These are phyloP conservation scores for Rutstroemia sydowiana DNA, from an alignment of 2,329 filamentous ascomycete genomes.

Conservation along the genomic window DNA sequence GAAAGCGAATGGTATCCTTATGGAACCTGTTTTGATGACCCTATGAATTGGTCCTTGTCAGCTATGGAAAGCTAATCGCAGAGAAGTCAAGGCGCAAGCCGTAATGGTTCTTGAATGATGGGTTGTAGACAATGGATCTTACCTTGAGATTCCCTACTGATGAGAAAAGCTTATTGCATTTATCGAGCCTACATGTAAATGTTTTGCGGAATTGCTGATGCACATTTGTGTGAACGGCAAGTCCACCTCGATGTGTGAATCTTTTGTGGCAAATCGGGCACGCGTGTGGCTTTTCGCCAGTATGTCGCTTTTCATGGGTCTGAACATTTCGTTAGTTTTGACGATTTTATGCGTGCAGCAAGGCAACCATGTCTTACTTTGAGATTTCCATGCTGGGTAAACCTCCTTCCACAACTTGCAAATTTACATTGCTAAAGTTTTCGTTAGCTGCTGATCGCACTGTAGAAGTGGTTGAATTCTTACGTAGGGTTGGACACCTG, in stretches of 20 bases:
- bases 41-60: conserved; percentile 8
- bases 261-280: conserved; percentile 74
- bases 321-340: conserved; percentile 30
- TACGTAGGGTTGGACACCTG: conserved; percentile 84
- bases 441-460: background rate
- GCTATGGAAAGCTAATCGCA: too few relatives aligned
- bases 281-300: conserved; percentile 75
- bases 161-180: conserved; percentile 82
- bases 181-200: conserved; percentile 73
- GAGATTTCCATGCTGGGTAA: conserved; percentile 86
- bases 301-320: conserved; percentile 84
- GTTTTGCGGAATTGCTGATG: conserved; percentile 72
- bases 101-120: too few relatives aligned
- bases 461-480: conserved; percentile 33
- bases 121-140: too few relatives aligned
- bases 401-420: conserved; percentile 66
- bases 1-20: conserved; percentile 57
- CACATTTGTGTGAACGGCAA: conserved; percentile 74
- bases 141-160: conserved; percentile 91
- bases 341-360: background rate
- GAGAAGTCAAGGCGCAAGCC: too few relatives aligned
- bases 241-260: conserved; percentile 81
- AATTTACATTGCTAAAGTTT: background rate
- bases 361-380: conserved; percentile 49
- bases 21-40: conserved; percentile 63